Conservation (phyloP, 805 yeast species). For the Starmerella scarabaei region DNA sequence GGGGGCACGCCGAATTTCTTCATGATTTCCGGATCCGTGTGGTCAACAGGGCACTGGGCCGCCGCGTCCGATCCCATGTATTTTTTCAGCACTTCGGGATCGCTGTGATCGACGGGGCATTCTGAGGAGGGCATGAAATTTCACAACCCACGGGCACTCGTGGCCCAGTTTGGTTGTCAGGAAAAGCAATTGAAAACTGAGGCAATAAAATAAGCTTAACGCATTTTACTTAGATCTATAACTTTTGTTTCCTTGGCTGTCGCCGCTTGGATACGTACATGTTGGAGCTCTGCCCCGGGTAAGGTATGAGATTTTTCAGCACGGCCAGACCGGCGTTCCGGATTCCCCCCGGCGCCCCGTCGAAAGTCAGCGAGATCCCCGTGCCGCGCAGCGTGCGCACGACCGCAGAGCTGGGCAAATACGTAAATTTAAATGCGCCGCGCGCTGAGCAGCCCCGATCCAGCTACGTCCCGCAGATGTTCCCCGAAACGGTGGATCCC, state of each 20-base stretch:
- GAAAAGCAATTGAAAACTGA: too few relatives aligned
- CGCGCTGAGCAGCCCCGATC: conserved; percentile 1
- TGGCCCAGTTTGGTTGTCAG: too few relatives aligned
- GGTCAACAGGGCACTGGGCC: conserved; percentile 19
- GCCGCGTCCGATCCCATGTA: conserved; percentile 12
- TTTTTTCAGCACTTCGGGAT: conserved; percentile 17
- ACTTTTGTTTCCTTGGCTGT: too few relatives aligned
- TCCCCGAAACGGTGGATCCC: conserved; percentile 7
- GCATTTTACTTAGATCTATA: too few relatives aligned
- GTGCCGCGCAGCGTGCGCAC: conserved; percentile 38
- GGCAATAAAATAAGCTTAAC: too few relatives aligned
- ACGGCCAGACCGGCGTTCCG: conserved; percentile 6
- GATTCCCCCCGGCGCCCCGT: conserved; percentile 12
- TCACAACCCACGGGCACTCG: too few relatives aligned
- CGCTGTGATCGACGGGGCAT: conserved; percentile 20
- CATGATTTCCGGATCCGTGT: conserved; percentile 16
- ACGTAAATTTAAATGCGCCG: conserved; percentile 2
- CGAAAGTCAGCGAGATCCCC: conserved; percentile 28
- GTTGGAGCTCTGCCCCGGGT: background rate
- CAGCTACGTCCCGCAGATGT: conserved; percentile 6
- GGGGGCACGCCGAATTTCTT: conserved; percentile 10
- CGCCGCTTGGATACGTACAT: too few relatives aligned
- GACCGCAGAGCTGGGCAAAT: conserved; percentile 10
- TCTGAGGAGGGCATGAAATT: too few relatives aligned
- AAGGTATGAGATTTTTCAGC: conserved; percentile 12